phyloP scores from a whole-genome alignment of 1,139 yeast genomes.

The Geotrichum bryndzae region DNA sequence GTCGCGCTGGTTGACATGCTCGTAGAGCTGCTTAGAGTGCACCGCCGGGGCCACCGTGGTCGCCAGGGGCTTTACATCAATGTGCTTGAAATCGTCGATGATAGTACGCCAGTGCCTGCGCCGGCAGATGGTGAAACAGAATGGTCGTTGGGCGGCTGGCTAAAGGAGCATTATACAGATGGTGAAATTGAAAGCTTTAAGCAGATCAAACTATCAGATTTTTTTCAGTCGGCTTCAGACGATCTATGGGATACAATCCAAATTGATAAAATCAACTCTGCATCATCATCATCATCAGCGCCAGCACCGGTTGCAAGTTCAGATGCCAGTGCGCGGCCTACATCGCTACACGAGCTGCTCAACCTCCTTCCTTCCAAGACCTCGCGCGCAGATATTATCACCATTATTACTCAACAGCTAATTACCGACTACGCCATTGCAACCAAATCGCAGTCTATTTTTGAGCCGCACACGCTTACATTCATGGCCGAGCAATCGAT shows the following conservation, averaged over 20 bases:
- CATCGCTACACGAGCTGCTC: slow-evolving; percentile 3
- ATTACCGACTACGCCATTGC: slow-evolving; percentile 45
- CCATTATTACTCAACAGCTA: slow-evolving; percentile 45
- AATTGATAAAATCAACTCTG: background rate
- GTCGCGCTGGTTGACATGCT: slow-evolving; percentile 55
- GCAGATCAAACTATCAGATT: background rate
- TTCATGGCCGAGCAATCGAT: slow-evolving; percentile 73
- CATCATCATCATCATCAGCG: background rate
- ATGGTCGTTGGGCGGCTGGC: slow-evolving; percentile 1
- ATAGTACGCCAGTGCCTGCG: slow-evolving; percentile 14
- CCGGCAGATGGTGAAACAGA: background rate
- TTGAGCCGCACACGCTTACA: slow-evolving; percentile 80
- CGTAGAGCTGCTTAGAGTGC: slow-evolving; percentile 56
- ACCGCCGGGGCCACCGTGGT: slow-evolving; percentile 53
- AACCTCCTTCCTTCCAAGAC: slow-evolving; percentile 13
- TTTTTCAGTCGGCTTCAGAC: background rate
- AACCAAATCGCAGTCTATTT: slow-evolving; percentile 48
- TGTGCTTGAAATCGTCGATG: slow-evolving; percentile 46
- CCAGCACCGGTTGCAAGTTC: background rate
- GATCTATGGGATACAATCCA: background rate
- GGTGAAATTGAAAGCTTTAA: slow-evolving; percentile 6
- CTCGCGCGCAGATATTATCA: slow-evolving; percentile 47
- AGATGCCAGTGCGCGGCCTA: background rate
- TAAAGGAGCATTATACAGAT: slow-evolving; percentile 2
- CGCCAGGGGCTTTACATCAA: slow-evolving; percentile 61